A percentile compares a stretch with the other conserved stretches of the same genome.
Evolutionary conservation across 352 stramenopile species (phyloP).

Genomic region (Globisporangium rhizosaccharum): DNA sequence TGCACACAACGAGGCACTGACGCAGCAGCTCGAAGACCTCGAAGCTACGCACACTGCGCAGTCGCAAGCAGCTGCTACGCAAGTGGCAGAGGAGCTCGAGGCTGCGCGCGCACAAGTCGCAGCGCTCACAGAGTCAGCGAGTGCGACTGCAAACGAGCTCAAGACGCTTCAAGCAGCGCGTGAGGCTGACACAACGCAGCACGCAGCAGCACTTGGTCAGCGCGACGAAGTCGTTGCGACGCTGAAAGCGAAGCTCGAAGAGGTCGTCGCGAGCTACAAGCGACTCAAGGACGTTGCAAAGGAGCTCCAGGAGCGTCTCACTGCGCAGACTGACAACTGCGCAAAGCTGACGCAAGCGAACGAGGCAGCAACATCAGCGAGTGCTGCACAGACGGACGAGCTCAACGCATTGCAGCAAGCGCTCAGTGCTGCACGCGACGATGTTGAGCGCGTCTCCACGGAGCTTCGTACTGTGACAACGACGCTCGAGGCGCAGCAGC

Average conservation of each 20-base stretch:
- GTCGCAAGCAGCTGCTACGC: conserved; percentile 9
- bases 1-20: not conserved
- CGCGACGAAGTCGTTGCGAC: conserved; percentile 49
- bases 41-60: conserved; percentile 17
- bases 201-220: conserved; percentile 6
- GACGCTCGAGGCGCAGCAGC: conserved; percentile 15
- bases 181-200: not conserved
- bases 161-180: conserved; percentile 6
- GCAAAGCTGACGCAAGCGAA: conserved; percentile 17
- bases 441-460: conserved; percentile 7
- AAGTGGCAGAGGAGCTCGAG: conserved; percentile 15
- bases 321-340: conserved; percentile 16
- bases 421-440: conserved; percentile 18
- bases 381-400: conserved; percentile 23
- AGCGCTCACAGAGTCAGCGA: conserved; percentile 14
- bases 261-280: conserved; percentile 61
- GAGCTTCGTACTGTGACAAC: conserved; percentile 15
- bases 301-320: conserved; percentile 38
- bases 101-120: conserved; percentile 19
- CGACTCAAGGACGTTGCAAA: conserved; percentile 40
- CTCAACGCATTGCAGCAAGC: conserved; percentile 28
- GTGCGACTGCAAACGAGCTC: conserved; percentile 14
- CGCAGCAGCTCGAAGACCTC: conserved; percentile 1
- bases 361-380: conserved; percentile 21
- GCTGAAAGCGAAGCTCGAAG: conserved; percentile 54